These are phyloP conservation scores for Coemansia sp. DNA, from an alignment of 192 early-diverging fungal species.

Conservation along the genomic window DNA sequence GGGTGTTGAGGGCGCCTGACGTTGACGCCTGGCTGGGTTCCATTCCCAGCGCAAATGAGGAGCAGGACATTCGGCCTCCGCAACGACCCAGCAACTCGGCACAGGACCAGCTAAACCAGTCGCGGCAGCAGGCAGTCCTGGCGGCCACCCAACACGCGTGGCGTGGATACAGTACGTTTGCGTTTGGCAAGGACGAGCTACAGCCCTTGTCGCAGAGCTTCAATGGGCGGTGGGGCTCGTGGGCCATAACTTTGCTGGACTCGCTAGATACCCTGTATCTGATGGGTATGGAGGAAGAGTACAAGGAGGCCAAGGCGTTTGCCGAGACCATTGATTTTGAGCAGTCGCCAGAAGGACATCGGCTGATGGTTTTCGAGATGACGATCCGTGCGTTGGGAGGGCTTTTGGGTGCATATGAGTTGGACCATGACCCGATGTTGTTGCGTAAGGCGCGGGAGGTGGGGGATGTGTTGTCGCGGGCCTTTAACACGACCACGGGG, in stretches of 20 bases:
- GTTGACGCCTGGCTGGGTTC: too few species aligned
- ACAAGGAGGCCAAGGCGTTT: constrained; percentile 60
- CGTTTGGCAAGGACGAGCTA: constrained; percentile 47
- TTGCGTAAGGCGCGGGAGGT: constrained; percentile 70
- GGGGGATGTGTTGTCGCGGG: constrained; percentile 63
- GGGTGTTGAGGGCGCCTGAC: not conserved
- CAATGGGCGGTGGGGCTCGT: constrained; percentile 52
- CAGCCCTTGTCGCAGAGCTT: constrained; percentile 19
- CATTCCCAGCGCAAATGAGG: too few species aligned
- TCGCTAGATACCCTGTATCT: constrained; percentile 76
- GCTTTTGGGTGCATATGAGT: constrained; percentile 71
- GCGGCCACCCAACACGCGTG: constrained; percentile 43
- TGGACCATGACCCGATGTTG: constrained; percentile 59
- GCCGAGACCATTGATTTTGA: constrained; percentile 55
- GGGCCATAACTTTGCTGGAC: constrained; percentile 82
- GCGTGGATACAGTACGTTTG: constrained; percentile 31
- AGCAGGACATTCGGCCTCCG: too few species aligned
- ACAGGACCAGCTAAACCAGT: constrained; percentile 5
- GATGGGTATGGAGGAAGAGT: constrained; percentile 73
- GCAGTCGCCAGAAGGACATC: not conserved
- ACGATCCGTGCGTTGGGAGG: constrained; percentile 84
- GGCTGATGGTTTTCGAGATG: constrained; percentile 63
- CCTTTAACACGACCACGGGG: constrained; percentile 61
- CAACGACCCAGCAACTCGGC: too few species aligned
- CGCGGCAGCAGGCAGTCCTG: constrained; percentile 32